phyloP scores from a whole-genome alignment of 1,284 basidiomycete species.

The Pterula multifida region DNA sequence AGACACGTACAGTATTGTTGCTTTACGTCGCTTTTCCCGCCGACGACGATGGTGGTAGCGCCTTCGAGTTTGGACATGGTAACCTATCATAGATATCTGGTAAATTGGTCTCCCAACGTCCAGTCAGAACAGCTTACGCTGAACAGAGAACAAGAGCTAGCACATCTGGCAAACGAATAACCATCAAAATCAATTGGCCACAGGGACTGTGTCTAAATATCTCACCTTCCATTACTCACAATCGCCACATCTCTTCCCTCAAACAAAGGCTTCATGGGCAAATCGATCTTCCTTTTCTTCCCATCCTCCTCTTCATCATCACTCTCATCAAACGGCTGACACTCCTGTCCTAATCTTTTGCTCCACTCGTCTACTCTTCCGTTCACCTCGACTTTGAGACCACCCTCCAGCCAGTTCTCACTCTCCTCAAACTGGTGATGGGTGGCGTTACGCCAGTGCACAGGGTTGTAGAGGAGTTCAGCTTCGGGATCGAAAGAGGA shows the following conservation, averaged over 20 bases:
- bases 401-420: slow-evolving; percentile 34
- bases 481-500: slow-evolving; percentile 33
- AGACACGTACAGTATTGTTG: slow-evolving; percentile 37
- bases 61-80: slow-evolving; percentile 49
- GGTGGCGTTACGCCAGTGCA: slow-evolving; percentile 38
- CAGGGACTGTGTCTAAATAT: neutral
- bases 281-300: slow-evolving; percentile 19
- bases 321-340: slow-evolving; percentile 25
- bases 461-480: slow-evolving; percentile 35
- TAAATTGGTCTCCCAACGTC: slow-evolving; percentile 4
- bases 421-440: slow-evolving; percentile 28
- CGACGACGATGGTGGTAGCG: slow-evolving; percentile 42
- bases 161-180: slow-evolving; percentile 18
- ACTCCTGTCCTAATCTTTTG: slow-evolving; percentile 44
- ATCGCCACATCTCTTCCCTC: slow-evolving; percentile 40
- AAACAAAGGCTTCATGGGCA: slow-evolving; percentile 35
- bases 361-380: slow-evolving; percentile 35
- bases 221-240: slow-evolving; percentile 40
- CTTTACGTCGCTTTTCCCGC: slow-evolving; percentile 32
- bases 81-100: slow-evolving; percentile 23
- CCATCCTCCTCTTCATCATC: neutral
- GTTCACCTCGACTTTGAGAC: slow-evolving; percentile 28
- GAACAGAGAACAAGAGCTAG: slow-evolving; percentile 50
- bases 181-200: neutral
- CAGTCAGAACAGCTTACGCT: slow-evolving; percentile 24